phyloP scores from a whole-genome alignment of 164 flowering plant species.

The Vitis riparia region DNA sequence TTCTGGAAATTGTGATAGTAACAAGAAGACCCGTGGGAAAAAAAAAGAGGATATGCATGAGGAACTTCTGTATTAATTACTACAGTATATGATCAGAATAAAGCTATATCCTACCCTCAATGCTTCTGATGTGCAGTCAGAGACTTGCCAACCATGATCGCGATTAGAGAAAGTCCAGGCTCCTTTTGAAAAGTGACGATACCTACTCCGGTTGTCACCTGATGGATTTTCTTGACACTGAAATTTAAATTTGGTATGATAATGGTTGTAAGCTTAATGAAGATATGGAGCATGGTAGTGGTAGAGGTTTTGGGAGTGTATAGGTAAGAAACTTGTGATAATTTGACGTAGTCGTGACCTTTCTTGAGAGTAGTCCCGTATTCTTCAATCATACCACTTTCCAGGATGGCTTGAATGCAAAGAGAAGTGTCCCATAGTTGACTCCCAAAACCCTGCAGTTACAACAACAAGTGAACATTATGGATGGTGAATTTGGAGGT shows the following conservation, averaged over 20 bases:
- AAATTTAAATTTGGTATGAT: too few relatives aligned
- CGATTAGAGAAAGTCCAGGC: constrained; percentile 64
- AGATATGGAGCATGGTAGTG: neutral
- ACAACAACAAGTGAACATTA: constrained; percentile 22
- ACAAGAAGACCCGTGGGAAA: constrained; percentile 37
- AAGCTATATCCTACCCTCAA: constrained; percentile 34
- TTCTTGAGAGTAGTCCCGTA: constrained; percentile 25
- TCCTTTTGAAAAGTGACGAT: constrained; percentile 60
- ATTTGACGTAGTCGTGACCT: constrained; percentile 37
- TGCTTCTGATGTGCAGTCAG: constrained; percentile 67
- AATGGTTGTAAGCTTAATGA: neutral
- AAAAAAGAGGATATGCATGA: neutral
- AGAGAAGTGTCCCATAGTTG: constrained; percentile 41
- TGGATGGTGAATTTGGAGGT: too few relatives aligned
- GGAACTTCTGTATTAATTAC: neutral
- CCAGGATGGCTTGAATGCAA: constrained; percentile 36
- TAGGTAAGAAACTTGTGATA: constrained; percentile 28
- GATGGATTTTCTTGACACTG: constrained; percentile 54
- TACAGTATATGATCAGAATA: neutral
- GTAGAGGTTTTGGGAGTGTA: too few relatives aligned
- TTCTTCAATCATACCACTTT: constrained; percentile 31
- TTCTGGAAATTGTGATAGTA: constrained; percentile 43
- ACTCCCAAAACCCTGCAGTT: constrained; percentile 38
- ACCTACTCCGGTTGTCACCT: constrained; percentile 47
- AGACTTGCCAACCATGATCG: constrained; percentile 77